Base-by-base conservation (phyloP, 73 alveolate genomes). In the Paramecium biaurelia region DNA sequence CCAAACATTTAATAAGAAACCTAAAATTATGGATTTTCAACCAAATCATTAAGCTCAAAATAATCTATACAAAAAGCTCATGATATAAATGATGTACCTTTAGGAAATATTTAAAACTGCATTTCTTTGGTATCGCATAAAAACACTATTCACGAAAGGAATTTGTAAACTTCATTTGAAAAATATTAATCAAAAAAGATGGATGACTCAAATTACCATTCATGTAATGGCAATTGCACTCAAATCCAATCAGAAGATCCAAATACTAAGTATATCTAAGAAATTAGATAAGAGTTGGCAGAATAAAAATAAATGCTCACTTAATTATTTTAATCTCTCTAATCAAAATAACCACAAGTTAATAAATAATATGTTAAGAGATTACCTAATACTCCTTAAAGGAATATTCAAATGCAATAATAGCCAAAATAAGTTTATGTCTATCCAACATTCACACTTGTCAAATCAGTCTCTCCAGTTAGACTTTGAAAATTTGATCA, bases 281-380 rank as follows among this genome's bases (percentile, higher is more conserved):
- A 63, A 63, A 63, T 63, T 32, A 21, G 84, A 63, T 63, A 63
- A 63, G 84, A 63, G 5, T 63, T 63, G 9, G 84, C 84, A 26
- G 84, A 63, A 63, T 63, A 63, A 63, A 63, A 63, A 63, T 63
- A 63, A 63, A 63, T 63, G 84, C 45, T 63, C 4, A 32, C 84
- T 14, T 26, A 63, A 63, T 12, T 63, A 30, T 63, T 63, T 12
- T 63, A 63, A 63, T 63, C 84, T 30, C 20, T 63, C 0, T 30
- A 63, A 63, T 30, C 2, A 5, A 30, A 63, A 26, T 14, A 26
- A 63, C 43, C 43, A 53, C 14, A 53, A 53, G 68, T 20, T 18
- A 53, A 53, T 53, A 53, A 53, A 53, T 53, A 53, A 53, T 53
- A 15, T 5, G 9, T 32, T 14, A 63, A 63, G 28, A 21, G 84